A percentile compares a stretch with the other conserved stretches of the same genome.
These are phyloP conservation scores for Lecanicillium sp. DNA, from an alignment of 2,329 filamentous ascomycete species.

Conservation along the genomic window DNA sequence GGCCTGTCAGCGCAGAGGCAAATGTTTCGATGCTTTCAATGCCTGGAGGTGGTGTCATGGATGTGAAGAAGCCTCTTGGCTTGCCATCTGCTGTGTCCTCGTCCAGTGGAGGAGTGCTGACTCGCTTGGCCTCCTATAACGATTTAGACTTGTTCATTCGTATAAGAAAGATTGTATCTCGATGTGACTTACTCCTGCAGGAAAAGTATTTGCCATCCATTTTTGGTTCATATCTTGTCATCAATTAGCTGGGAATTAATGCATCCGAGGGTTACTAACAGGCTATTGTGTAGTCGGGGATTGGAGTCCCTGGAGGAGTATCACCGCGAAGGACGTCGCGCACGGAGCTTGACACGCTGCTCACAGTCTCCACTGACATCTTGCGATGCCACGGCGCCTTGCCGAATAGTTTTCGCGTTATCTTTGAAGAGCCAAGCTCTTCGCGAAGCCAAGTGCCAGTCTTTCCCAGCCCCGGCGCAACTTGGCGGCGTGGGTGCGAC, in stretches of 20 bases:
- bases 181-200: conserved; percentile 24
- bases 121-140: conserved; percentile 38
- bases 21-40: too few relatives aligned
- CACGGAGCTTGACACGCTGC: conserved; percentile 33
- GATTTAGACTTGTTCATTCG: conserved; percentile 11
- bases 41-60: conserved; percentile 23
- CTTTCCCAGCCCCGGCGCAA: conserved; percentile 5
- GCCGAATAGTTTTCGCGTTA: conserved; percentile 30
- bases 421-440: conserved; percentile 18
- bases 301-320: conserved; percentile 24
- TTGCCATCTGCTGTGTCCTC: conserved; percentile 28
- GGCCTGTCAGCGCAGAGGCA: not conserved
- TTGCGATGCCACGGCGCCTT: conserved; percentile 33
- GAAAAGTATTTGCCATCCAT: conserved; percentile 14
- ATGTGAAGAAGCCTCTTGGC: conserved; percentile 35
- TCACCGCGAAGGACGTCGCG: conserved; percentile 29
- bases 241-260: conserved; percentile 10
- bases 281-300: conserved; percentile 9
- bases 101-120: conserved; percentile 38
- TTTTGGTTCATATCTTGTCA: conserved; percentile 8
- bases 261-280: not conserved
- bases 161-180: too few relatives aligned
- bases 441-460: conserved; percentile 23
- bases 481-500: not conserved
- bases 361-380: conserved; percentile 27